Conservation (phyloP, 2,329 filamentous ascomycete species). For the Fusarium tupiense region DNA sequence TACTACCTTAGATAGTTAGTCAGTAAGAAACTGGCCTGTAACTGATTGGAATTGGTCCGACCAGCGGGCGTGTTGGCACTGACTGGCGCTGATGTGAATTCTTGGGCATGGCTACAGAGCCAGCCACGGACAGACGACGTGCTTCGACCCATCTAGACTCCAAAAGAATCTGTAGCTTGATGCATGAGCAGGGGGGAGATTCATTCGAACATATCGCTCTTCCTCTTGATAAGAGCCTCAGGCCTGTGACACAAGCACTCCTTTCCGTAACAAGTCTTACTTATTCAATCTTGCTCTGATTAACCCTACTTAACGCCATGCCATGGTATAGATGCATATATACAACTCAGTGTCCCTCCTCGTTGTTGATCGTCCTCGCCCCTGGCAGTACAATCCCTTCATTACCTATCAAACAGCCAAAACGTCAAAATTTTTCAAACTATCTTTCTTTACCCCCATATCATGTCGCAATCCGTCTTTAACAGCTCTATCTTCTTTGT, state of each 20-base stretch:
- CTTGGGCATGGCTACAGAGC: background rate
- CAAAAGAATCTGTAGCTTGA: background rate
- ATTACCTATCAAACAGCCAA: conserved; percentile 28
- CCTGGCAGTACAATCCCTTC: conserved; percentile 27
- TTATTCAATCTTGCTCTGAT: conserved; percentile 41
- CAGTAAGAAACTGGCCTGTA: background rate
- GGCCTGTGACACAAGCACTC: background rate
- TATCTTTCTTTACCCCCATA: conserved; percentile 18
- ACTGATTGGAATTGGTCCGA: background rate
- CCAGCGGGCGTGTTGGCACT: background rate
- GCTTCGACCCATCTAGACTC: background rate
- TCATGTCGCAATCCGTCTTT: background rate
- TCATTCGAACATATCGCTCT: background rate
- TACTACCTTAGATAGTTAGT: background rate
- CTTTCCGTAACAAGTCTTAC: conserved; percentile 15
- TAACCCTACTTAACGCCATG: conserved; percentile 47
- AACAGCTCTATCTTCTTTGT: conserved; percentile 50
- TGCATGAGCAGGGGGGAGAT: background rate
- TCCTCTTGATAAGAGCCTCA: background rate
- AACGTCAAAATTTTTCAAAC: conserved; percentile 26
- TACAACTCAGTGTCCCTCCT: conserved; percentile 39
- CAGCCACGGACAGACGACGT: background rate
- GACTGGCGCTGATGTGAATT: background rate
- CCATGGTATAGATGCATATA: conserved; percentile 54
- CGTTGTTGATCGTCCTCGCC: conserved; percentile 23